Evolutionary conservation across 2,329 filamentous ascomycete species (phyloP), one percentile per base, ranked within the genome.

Genomic region (Colletotrichum lindemuthianum): DNA sequence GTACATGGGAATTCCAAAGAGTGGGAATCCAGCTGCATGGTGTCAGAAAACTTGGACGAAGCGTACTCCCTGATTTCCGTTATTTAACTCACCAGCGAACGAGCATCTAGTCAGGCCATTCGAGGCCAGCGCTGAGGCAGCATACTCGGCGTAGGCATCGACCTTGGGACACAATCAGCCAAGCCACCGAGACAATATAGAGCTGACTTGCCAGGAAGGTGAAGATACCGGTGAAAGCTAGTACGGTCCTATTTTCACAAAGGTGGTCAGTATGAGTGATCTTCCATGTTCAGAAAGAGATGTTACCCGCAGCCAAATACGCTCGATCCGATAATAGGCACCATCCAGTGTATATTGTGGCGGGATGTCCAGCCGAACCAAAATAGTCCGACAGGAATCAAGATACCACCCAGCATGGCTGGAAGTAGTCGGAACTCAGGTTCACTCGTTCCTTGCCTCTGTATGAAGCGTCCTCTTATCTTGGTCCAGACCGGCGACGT

Each of bases 391-490:
- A 91, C 81, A 3, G 93, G 92, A 34, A 95, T 92, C 7, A 97
- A 77, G 40, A 92, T 76, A 1, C 88, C 89, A 11, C 93, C 94
- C 6, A 84, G 73, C 53, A 93, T 90, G n/a, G 89, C 86, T 41
- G 92, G 88, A 6, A 92, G 91, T 40, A 97, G 84, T 66, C 93
- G 88, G 78, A 91, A 96, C 78, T 97, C 94, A 6, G 94, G 94
- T 81, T 97, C 92, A 63, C 88, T 90, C 68, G 73, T 71, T 66
- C 81, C 80, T 54, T 86, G 78, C 71, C 83, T 78, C 59, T 76
- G 79, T 58, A 89, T 82, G 65, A 94, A 83, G 47, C 80, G 77
- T 9, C 69, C 73, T 68, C 91, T 87, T 61, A 88, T 82, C 60
- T 78, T 81, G 68, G 83, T 80, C 90, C 90, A 94, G 55, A 92